These are phyloP conservation scores for Fusarium cyanostomum DNA, from an alignment of 2,329 filamentous ascomycete species.

Conservation along the genomic window DNA sequence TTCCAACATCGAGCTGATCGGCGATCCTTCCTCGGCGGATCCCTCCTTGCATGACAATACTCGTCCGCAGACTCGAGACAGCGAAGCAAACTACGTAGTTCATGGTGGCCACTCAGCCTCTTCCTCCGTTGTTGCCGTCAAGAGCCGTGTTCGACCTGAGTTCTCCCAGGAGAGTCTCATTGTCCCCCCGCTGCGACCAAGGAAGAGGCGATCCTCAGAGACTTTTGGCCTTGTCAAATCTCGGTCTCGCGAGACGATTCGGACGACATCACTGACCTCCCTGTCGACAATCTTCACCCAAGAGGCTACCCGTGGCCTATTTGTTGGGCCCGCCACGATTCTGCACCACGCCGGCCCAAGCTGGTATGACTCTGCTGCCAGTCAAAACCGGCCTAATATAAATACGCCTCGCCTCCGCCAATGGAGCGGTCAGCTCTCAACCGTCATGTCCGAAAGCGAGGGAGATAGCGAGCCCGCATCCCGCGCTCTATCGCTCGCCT, in stretches of 20 bases:
- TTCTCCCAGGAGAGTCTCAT: conserved; percentile 71
- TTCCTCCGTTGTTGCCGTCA: conserved; percentile 48
- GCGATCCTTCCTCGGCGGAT: conserved; percentile 59
- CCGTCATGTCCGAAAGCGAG: conserved; percentile 71
- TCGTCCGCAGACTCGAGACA: conserved; percentile 50
- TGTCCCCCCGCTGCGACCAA: conserved; percentile 63
- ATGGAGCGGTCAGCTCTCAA: conserved; percentile 72
- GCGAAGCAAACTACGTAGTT: conserved; percentile 64
- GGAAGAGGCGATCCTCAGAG: conserved; percentile 59
- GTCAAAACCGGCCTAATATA: conserved; percentile 20
- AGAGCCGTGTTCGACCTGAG: conserved; percentile 48
- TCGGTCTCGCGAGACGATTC: conserved; percentile 63
- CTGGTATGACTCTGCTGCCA: conserved; percentile 34
- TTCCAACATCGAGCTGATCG: conserved; percentile 63
- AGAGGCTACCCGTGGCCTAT: conserved; percentile 52
- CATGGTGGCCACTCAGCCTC: conserved; percentile 57
- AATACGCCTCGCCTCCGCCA: conserved; percentile 56
- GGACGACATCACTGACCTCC: conserved; percentile 64
- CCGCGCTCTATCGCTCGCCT: conserved; percentile 57
- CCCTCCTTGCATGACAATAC: conserved; percentile 50
- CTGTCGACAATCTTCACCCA: conserved; percentile 64
- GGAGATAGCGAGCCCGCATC: conserved; percentile 60
- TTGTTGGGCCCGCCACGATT: conserved; percentile 43
- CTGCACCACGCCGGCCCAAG: conserved; percentile 39
- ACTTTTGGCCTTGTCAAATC: conserved; percentile 59